A percentile compares a stretch with the other conserved stretches of the same genome.
Evolutionary conservation across 352 stramenopile species (phyloP).

Genomic region (Globisporangium alternatum): DNA sequence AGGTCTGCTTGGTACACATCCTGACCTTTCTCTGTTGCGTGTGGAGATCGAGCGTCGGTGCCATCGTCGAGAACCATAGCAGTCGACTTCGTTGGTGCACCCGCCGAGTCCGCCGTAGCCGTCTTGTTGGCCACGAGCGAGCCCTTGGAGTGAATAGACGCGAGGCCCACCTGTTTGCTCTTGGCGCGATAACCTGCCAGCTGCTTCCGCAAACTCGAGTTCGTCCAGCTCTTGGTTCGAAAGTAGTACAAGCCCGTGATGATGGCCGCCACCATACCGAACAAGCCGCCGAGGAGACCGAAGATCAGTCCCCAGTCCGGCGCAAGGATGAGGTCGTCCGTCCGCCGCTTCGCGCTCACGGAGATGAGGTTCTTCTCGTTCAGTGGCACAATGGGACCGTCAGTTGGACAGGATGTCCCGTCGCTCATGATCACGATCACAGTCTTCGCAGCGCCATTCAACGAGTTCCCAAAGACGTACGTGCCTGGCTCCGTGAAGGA

Average conservation of each 20-base stretch:
- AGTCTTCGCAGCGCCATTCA: constrained; percentile 60
- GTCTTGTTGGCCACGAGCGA: constrained; percentile 46
- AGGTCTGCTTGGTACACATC: constrained; percentile 51
- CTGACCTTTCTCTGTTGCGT: neutral
- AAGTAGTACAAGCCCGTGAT: constrained; percentile 85
- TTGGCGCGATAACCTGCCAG: constrained; percentile 44
- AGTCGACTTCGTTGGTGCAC: neutral
- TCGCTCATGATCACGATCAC: constrained; percentile 85
- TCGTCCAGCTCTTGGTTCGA: constrained; percentile 77
- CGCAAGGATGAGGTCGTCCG: constrained; percentile 81
- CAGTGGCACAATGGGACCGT: constrained; percentile 78
- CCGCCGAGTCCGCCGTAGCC: neutral
- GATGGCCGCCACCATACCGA: constrained; percentile 68
- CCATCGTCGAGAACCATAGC: constrained; percentile 7
- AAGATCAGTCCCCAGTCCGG: constrained; percentile 87
- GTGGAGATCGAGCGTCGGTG: neutral
- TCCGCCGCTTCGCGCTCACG: constrained; percentile 73
- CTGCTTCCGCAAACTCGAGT: constrained; percentile 29
- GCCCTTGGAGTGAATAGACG: constrained; percentile 68
- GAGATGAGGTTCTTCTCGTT: constrained; percentile 87
- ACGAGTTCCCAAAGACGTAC: constrained; percentile 88
- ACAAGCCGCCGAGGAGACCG: constrained; percentile 68
- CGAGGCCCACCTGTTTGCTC: constrained; percentile 53
- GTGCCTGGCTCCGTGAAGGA: constrained; percentile 81
- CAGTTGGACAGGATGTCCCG: constrained; percentile 69